Evolutionary conservation across 805 yeast species (phyloP), one percentile per base, ranked within the genome.

Genomic region (Cyberlindnera maritima): DNA sequence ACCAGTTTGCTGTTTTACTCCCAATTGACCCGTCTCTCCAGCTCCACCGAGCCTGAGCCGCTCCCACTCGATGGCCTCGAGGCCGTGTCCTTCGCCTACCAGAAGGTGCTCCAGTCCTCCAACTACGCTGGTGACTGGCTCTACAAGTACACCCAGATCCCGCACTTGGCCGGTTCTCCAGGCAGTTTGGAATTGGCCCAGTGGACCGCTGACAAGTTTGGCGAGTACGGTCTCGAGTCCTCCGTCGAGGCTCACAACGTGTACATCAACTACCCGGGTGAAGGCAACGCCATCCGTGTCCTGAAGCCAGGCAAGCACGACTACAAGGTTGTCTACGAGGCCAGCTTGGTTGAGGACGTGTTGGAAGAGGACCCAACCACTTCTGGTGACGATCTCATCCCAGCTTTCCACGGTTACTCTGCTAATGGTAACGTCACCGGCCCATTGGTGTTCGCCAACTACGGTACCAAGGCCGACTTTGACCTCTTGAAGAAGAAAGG

Each of bases 381-480:
- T 1, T 43, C 63, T 49, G 59, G 64, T 62, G 69, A 70, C 25
- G 77, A 74, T 49, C 63, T 72, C 31, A 74, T 83, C 21, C 91
- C 90, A 13, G 81, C 89, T 0, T 87, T 86, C 68, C 83, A 83
- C 60, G 90, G 88, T 1, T 86, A 83, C 58, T 80, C 88, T 4
- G 90, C 87, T 10, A 74, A 76, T 46, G 95, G 94, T 35, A 83
- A 85, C 56, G 87, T 81, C 37, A 83, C 89, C 4, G 85, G 81
- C 2, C 68, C 76, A 50, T 78, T 74, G 49, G 74, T 86, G 4
- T 86, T 77, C 62, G 88, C 81, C 40, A 83, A 86, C 61, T 83
- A 80, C 62, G 94, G 94, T 46, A 72, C 80, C 4, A 68, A 65
- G 44, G 74, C 74, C 42, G 94, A 86, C 58, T 86, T 76, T 48